Percentiles rank a stretch among this genome's conserved stretches.
phyloP scores from a whole-genome alignment of 2,329 filamentous ascomycete genomes.

The Tolypocladium ovalisporum region DNA sequence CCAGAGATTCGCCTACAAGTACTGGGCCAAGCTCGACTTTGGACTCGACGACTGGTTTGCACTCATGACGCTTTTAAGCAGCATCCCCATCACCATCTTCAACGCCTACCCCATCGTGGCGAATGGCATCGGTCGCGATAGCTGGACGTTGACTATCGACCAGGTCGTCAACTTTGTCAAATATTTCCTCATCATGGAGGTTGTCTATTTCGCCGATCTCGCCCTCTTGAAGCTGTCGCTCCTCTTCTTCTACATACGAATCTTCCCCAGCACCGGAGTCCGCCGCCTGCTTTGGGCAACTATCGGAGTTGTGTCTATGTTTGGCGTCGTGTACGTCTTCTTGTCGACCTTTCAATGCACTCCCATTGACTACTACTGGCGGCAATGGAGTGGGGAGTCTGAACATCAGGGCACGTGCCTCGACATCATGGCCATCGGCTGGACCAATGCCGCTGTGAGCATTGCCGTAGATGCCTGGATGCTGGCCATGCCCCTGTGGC shows the following conservation, averaged over 20 bases:
- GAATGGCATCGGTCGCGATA: conserved; percentile 36
- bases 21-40: conserved; percentile 22
- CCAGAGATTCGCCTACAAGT: conserved; percentile 26
- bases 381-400: conserved; percentile 35
- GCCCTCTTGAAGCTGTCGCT: conserved; percentile 39
- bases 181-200: conserved; percentile 30
- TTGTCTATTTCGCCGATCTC: conserved; percentile 34
- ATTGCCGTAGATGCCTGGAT: conserved; percentile 43
- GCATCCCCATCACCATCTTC: conserved; percentile 19
- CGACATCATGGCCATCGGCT: conserved; percentile 35
- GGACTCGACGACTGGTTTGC: conserved; percentile 28
- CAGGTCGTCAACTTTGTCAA: conserved; percentile 31
- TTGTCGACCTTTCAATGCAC: conserved; percentile 37
- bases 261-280: conserved; percentile 33
- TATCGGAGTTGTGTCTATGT: conserved; percentile 24
- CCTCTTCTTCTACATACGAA: conserved; percentile 42
- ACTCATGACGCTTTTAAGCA: conserved; percentile 13
- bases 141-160: conserved; percentile 34
- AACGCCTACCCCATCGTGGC: conserved; percentile 17
- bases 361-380: conserved; percentile 43
- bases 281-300: conserved; percentile 30
- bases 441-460: conserved; percentile 40
- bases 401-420: conserved; percentile 31
- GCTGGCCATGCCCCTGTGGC: conserved; percentile 36
- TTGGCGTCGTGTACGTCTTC: conserved; percentile 30